Percentiles rank a stretch among this genome's conserved stretches.
Evolutionary conservation across 2,329 filamentous ascomycete species (phyloP).

Genomic region (Clonostachys chloroleuca): DNA sequence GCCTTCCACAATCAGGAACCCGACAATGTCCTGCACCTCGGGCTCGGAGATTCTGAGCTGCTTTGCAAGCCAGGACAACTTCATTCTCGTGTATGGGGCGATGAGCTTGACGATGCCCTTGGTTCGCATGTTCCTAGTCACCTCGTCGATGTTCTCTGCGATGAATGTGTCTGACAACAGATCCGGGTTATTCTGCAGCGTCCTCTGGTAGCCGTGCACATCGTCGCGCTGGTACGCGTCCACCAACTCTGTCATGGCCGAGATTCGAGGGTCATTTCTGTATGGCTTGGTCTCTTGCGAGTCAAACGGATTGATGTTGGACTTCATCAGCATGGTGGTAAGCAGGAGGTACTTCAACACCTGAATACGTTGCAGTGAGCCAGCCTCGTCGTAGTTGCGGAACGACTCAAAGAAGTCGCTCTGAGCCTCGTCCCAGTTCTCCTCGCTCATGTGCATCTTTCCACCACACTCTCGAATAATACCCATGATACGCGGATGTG

Average conservation of each 20-base stretch:
- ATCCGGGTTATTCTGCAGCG: constrained; percentile 83
- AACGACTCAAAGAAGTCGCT: constrained; percentile 99
- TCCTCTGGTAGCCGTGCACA: constrained; percentile 84
- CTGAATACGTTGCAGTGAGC: constrained; percentile 92
- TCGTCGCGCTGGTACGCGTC: constrained; percentile 96
- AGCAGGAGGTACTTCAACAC: constrained; percentile 95
- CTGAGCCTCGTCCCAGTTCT: constrained; percentile 97
- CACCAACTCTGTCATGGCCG: constrained; percentile 95
- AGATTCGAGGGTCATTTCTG: constrained; percentile 89
- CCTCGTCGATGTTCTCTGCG: constrained; percentile 97
- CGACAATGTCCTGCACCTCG: constrained; percentile 94
- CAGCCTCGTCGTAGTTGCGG: constrained; percentile 97
- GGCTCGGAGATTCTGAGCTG: constrained; percentile 79
- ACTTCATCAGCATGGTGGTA: constrained; percentile 97
- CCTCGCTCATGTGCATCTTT: constrained; percentile 99
- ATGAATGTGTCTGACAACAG: constrained; percentile 92
- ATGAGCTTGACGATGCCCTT: constrained; percentile 93
- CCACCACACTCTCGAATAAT: constrained; percentile 98
- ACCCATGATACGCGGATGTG: constrained; percentile 98
- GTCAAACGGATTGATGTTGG: constrained; percentile 97
- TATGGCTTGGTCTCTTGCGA: constrained; percentile 99
- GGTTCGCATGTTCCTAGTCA: constrained; percentile 95
- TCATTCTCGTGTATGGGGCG: constrained; percentile 91
- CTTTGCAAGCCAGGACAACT: constrained; percentile 79
- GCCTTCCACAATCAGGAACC: constrained; percentile 87